Evolutionary conservation across 2,329 filamentous ascomycete genomes (phyloP).

Genomic region (Aspergillus sp.): DNA sequence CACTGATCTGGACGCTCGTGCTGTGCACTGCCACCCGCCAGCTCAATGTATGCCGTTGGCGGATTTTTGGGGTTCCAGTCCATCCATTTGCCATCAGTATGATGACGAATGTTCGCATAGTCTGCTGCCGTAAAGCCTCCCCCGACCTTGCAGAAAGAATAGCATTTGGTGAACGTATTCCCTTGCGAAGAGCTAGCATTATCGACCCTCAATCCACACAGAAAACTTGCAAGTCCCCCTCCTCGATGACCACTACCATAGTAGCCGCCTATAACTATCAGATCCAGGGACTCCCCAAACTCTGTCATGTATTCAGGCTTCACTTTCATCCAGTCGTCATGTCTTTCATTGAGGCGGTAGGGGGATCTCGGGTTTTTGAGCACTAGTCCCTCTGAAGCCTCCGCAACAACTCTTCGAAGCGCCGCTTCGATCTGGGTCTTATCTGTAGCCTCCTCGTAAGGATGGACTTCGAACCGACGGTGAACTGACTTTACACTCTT

Average conservation of each 20-base stretch:
- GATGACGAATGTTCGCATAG: slow-evolving; percentile 78
- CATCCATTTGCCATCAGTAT: slow-evolving; percentile 88
- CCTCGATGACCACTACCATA: slow-evolving; percentile 86
- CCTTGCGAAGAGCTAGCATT: slow-evolving; percentile 63
- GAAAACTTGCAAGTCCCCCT: slow-evolving; percentile 77
- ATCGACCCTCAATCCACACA: slow-evolving; percentile 83
- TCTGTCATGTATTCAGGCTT: slow-evolving; percentile 99
- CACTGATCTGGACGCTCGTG: slow-evolving; percentile 84
- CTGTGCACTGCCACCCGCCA: slow-evolving; percentile 75
- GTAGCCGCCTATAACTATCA: slow-evolving; percentile 86
- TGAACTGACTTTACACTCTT: slow-evolving; percentile 69
- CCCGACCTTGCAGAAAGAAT: slow-evolving; percentile 98
- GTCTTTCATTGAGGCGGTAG: slow-evolving; percentile 85
- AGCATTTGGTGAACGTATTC: slow-evolving; percentile 70
- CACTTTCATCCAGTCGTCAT: slow-evolving; percentile 97
- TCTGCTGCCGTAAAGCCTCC: slow-evolving; percentile 85
- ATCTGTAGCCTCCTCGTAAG: slow-evolving; percentile 65
- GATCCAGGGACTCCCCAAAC: slow-evolving; percentile 90
- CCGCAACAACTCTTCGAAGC: slow-evolving; percentile 79
- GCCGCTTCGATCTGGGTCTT: slow-evolving; percentile 75
- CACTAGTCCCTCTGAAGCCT: slow-evolving; percentile 85
- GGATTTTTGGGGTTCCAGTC: slow-evolving; percentile 79
- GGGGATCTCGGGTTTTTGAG: slow-evolving; percentile 88
- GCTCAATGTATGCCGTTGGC: slow-evolving; percentile 75
- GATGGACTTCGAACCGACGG: slow-evolving; percentile 80